A percentile compares a stretch with the other conserved stretches of the same genome.
phyloP scores from a whole-genome alignment of 2,329 filamentous ascomycete genomes.

The Trichoderma sp. region DNA sequence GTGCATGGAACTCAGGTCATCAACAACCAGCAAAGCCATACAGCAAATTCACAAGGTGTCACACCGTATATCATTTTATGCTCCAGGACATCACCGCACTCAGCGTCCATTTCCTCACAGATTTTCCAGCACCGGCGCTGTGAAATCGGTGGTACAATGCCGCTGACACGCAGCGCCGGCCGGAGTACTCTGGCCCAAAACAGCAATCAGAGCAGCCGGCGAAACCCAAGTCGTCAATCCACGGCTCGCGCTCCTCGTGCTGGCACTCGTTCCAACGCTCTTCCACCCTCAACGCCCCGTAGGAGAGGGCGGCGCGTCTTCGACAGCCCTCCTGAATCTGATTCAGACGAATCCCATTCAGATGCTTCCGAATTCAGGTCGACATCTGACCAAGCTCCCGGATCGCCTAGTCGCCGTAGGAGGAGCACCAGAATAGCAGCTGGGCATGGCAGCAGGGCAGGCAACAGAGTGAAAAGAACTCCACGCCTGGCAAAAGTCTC shows the following conservation, averaged over 20 bases:
- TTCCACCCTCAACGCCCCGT: neutral
- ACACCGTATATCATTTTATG: neutral
- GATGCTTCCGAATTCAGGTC: neutral
- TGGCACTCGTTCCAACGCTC: neutral
- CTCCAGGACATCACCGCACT: neutral
- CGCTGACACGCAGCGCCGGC: slow-evolving; percentile 30
- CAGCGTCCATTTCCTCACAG: neutral
- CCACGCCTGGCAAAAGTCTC: neutral
- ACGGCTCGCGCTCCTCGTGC: neutral
- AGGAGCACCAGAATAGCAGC: slow-evolving; percentile 7
- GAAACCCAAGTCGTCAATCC: slow-evolving; percentile 18
- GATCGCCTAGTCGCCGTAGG: neutral
- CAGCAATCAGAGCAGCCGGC: slow-evolving; percentile 27
- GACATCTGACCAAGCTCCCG: neutral
- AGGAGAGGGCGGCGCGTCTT: neutral
- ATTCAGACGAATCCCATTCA: neutral
- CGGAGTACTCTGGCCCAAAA: slow-evolving; percentile 20
- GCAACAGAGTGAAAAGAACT: neutral
- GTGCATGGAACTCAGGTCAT: neutral
- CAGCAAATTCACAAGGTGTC: neutral
- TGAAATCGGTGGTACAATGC: slow-evolving; percentile 26
- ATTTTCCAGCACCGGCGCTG: neutral
- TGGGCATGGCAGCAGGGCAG: neutral
- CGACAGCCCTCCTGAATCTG: neutral
- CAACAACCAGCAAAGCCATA: neutral